Percentiles rank a stretch among this genome's conserved stretches.
These are phyloP conservation scores for Amanita fuliginea DNA, from an alignment of 768 basidiomycete genomes.

Conservation along the genomic window DNA sequence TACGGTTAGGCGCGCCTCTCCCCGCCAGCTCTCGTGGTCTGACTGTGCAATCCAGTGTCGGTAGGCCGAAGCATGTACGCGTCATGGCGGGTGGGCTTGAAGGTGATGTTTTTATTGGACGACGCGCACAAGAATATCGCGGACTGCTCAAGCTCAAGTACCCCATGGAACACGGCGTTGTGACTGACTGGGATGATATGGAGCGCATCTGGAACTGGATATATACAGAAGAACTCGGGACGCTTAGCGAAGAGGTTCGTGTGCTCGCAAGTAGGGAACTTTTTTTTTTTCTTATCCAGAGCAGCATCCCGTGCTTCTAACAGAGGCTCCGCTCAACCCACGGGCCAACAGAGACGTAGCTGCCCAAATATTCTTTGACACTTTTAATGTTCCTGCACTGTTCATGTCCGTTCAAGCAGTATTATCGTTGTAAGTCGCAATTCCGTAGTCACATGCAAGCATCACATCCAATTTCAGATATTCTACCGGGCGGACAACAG, in stretches of 20 bases:
- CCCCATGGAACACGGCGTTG: constrained; percentile 98
- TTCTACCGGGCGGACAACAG: constrained; percentile 95
- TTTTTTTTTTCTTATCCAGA: constrained; percentile 11
- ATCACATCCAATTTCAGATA: constrained; percentile 43
- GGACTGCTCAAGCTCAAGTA: constrained; percentile 97
- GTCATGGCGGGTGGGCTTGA: constrained; percentile 98
- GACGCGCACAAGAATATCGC: constrained; percentile 89
- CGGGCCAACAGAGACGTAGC: constrained; percentile 92
- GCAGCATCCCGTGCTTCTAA: constrained; percentile 94
- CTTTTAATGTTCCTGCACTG: constrained; percentile 97
- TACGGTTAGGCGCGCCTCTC: constrained; percentile 21
- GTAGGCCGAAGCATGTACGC: constrained; percentile 93
- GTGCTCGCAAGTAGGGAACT: constrained; percentile 8
- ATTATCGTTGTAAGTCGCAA: constrained; percentile 67
- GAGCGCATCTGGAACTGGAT: constrained; percentile 99
- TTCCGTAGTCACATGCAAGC: background rate
- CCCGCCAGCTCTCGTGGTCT: constrained; percentile 14
- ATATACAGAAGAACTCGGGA: constrained; percentile 91
- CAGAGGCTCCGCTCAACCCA: constrained; percentile 96
- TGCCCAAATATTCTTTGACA: constrained; percentile 99
- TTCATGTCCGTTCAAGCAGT: constrained; percentile 98
- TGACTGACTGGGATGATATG: constrained; percentile 99
- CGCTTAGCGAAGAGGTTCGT: constrained; percentile 89
- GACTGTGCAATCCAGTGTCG: constrained; percentile 47
- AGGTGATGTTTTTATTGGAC: constrained; percentile 93